A percentile compares a stretch with the other conserved stretches of the same genome.
phyloP scores from a whole-genome alignment of 805 yeast genomes.

The Wickerhamiella azymoides region DNA sequence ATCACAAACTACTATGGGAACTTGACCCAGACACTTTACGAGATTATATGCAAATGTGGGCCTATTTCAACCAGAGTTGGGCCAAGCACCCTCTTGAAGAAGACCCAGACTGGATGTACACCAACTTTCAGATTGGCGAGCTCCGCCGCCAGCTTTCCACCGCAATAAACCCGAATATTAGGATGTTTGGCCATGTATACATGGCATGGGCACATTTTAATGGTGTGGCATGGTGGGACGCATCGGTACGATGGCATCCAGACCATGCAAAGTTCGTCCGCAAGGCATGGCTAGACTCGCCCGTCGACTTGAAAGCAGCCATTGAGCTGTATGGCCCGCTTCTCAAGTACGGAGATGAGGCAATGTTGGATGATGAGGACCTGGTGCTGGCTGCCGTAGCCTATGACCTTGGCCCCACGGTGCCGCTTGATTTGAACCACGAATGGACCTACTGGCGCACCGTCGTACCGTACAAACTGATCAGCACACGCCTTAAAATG shows the following conservation, averaged over 20 bases:
- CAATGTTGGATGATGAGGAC: not conserved
- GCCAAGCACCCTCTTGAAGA: not conserved
- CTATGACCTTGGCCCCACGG: not conserved
- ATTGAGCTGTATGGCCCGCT: not conserved
- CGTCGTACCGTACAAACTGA: not conserved
- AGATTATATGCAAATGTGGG: not conserved
- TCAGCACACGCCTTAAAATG: not conserved
- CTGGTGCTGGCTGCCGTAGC: not conserved
- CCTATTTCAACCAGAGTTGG: not conserved
- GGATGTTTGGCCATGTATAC: not conserved
- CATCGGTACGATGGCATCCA: not conserved
- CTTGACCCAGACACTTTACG: not conserved
- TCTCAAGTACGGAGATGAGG: not conserved
- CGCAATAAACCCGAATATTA: not conserved
- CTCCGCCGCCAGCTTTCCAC: not conserved
- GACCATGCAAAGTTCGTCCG: not conserved
- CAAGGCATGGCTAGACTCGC: not conserved
- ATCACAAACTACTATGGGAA: not conserved
- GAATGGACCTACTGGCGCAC: not conserved
- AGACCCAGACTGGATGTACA: not conserved
- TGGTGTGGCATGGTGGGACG: not conserved
- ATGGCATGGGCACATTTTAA: not conserved
- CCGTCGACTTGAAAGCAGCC: not conserved
- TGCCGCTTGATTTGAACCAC: not conserved
- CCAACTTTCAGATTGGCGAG: not conserved